These are phyloP conservation scores for Penicillium sp. DNA, from an alignment of 2,329 filamentous ascomycete genomes.

Conservation along the genomic window DNA sequence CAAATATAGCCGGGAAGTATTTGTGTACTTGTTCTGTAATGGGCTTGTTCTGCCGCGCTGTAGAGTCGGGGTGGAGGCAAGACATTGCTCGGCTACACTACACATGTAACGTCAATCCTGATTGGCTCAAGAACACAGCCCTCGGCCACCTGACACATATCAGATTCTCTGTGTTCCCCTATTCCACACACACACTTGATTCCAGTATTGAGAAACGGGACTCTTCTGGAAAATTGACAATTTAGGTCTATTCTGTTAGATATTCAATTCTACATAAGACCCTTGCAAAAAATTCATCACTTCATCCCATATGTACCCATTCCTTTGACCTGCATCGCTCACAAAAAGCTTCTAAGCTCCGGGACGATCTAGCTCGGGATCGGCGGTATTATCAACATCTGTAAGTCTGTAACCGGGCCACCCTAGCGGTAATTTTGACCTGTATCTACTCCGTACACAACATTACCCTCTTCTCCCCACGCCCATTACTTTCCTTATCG, in stretches of 20 bases:
- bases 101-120: neutral
- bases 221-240: neutral
- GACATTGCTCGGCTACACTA: neutral
- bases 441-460: neutral
- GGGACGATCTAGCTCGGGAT: conserved; percentile 6
- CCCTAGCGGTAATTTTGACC: neutral
- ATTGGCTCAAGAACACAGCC: neutral
- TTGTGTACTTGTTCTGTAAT: neutral
- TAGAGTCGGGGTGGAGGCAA: neutral
- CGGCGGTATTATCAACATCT: conserved; percentile 1
- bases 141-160: neutral
- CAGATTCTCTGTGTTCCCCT: neutral
- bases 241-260: neutral
- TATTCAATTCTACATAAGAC: neutral
- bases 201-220: neutral
- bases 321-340: neutral
- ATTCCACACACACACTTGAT: neutral
- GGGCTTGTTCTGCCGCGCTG: neutral
- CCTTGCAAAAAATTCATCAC: neutral
- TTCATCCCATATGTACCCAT: neutral
- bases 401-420: neutral
- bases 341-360: neutral
- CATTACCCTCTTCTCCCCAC: conserved; percentile 1
- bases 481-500: conserved; percentile 1
- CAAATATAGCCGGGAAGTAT: conserved; percentile 17